Evolutionary conservation across 106 monocot species (phyloP), one percentile per base, ranked within the genome.

Genomic region (Allium sativum): DNA sequence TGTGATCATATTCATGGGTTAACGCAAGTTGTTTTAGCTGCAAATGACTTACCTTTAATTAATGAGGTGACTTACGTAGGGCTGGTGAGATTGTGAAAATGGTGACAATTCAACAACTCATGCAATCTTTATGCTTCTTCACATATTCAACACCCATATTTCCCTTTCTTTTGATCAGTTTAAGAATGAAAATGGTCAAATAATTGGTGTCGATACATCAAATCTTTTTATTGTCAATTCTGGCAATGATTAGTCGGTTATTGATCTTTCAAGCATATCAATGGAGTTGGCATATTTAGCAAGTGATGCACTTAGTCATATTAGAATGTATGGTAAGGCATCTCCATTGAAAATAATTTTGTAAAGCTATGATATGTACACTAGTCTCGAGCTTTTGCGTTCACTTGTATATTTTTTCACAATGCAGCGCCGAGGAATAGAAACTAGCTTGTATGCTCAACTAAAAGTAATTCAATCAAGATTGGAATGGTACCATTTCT

Each of bases 271-370:
- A 40, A 67, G 64, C 66, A 80, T 91, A 18, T 84, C 96, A 50
- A 91, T 87, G 19, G 96, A 98, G 62, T 80, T 98, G 45, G 96
- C 90, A 64, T 98, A 67, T 58, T 46, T 91, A 55, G 81, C 96
- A 54, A 80, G 43, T 65, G 96, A 91, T 82, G 91, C 91, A 20
- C 65, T 73, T 96, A 10, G 91, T 96, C 11, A 67, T 96, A 7
- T 58, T 96, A 61, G 96, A 96, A 58, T 90, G 96, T 73, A 96
- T 96, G 96, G 91, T 90, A 74, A 78, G n/a, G n/a, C n/a, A n/a
- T n/a, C n/a, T n/a, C n/a, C n/a, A n/a, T n/a, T n/a, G n/a, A n/a
- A n/a, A n/a, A n/a, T n/a, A n/a, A n/a, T n/a, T n/a, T n/a, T n/a
- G n/a, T n/a, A n/a, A n/a, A n/a, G n/a, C n/a, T n/a, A n/a, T n/a